Base-by-base conservation (phyloP, 2,329 filamentous ascomycete species). In the Fusarium sp. region DNA sequence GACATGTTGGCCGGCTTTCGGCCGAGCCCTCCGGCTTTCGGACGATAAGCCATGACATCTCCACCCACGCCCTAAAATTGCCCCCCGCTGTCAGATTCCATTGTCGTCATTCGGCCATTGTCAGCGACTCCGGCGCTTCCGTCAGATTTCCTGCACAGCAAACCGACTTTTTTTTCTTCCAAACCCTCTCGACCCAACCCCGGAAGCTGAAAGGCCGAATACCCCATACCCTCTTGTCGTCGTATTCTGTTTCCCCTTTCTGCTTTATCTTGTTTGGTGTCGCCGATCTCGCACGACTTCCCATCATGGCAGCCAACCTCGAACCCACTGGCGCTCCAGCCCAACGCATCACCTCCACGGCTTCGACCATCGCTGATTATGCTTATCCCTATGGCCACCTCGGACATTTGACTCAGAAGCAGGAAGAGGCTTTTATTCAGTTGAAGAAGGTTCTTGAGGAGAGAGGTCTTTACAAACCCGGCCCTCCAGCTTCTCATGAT, bases 371-470 rank as follows among this genome's bases (percentile, higher is more conserved):
- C 44, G 71, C 71, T 61, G 82, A 83, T 43, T 76, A 83, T 70
- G 85, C 84, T 67, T 94, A 92, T 79, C 92, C 92, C 3, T 82
- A 87, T 49, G 94, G 93, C n/a, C 94, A 97, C 78, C 83, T 95
- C 45, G 91, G 93, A 49, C 91, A 95, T 79, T 85, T 98, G 63
- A 92, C 84, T 26, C 82, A 85, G 21, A 84, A 87, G 51, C 92
- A 98, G 81, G 85, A 89, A 70, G 81, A 84, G 31, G 88, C 90
- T 19, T 84, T 98, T 51, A 79, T 81, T 24, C 84, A 88, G 42
- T 97, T 98, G 85, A 97, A 94, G 83, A 76, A 78, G 13, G 77
- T 91, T 38, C 85, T 92, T 34, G 82, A 86, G 68, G 85, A 92
- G 75, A 87, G 89, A 69, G 89, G 88, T 10, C 85, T 89, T 70